Percentiles rank a stretch among this genome's conserved stretches.
Conservation (phyloP, 2,329 filamentous ascomycete species). For the Colletotrichum melonis region DNA sequence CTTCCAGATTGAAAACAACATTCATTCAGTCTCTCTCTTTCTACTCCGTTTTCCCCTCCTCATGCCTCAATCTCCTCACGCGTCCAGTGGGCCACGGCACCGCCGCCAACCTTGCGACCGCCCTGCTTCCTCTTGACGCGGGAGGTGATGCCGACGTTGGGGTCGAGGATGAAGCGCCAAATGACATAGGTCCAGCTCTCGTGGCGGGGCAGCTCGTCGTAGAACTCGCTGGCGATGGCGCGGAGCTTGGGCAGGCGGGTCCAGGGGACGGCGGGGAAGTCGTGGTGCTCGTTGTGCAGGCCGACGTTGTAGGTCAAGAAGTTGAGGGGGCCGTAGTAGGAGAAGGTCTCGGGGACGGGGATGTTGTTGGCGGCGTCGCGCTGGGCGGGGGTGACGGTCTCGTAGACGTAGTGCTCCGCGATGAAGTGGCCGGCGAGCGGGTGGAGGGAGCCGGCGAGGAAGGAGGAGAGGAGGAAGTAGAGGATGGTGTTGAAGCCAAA, state of each 20-base stretch:
- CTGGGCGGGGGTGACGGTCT: conserved; percentile 67
- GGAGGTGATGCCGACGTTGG: conserved; percentile 89
- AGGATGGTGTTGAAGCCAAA: conserved; percentile 74
- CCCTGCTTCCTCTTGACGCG: conserved; percentile 92
- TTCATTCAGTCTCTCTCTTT: background rate
- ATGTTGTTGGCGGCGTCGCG: conserved; percentile 69
- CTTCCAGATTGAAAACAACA: background rate
- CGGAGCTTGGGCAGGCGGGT: conserved; percentile 83
- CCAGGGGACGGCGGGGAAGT: conserved; percentile 98
- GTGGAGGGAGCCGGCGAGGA: conserved; percentile 93
- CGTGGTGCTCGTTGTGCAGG: conserved; percentile 98
- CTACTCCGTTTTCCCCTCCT: conserved; percentile 17
- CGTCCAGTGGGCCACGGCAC: conserved; percentile 64
- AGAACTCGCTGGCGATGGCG: conserved; percentile 89
- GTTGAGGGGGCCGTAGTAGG: conserved; percentile 95
- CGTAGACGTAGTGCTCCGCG: conserved; percentile 93
- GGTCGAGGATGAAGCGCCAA: conserved; percentile 95
- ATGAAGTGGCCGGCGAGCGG: conserved; percentile 98
- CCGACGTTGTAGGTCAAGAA: conserved; percentile 96
- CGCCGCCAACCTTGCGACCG: conserved; percentile 67
- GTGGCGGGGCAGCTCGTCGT: conserved; percentile 86
- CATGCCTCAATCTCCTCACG: conserved; percentile 76
- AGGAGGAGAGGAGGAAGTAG: conserved; percentile 90
- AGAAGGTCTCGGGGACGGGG: conserved; percentile 91
- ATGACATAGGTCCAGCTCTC: conserved; percentile 93